A percentile compares a stretch with the other conserved stretches of the same genome.
phyloP scores from a whole-genome alignment of 2,329 filamentous ascomycete genomes.

The Aspergillus proliferans region DNA sequence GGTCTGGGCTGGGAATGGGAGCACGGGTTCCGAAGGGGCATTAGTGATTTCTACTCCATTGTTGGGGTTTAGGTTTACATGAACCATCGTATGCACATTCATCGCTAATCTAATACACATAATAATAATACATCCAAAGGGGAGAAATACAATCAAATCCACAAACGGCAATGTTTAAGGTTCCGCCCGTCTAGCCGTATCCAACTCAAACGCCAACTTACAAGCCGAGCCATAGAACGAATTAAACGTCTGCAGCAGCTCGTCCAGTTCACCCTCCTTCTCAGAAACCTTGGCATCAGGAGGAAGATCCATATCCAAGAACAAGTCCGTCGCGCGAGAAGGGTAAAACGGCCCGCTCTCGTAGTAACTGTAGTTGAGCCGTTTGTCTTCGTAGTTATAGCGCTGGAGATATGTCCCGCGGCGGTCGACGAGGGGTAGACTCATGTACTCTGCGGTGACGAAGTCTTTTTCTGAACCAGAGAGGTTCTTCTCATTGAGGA shows the following conservation, averaged over 20 bases:
- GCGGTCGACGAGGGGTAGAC: constrained; percentile 26
- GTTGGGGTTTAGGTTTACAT: too few species aligned
- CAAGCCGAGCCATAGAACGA: constrained; percentile 33
- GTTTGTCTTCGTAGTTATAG: constrained; percentile 28
- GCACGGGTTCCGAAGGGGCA: too few species aligned
- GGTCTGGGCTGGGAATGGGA: too few species aligned
- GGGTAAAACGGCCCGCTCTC: constrained; percentile 29
- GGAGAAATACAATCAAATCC: neutral
- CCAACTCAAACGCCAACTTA: constrained; percentile 32
- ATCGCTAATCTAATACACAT: neutral
- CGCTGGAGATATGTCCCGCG: constrained; percentile 20
- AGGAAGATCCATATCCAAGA: constrained; percentile 22
- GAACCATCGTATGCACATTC: too few species aligned
- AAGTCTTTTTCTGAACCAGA: neutral
- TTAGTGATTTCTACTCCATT: too few species aligned
- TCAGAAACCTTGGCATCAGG: constrained; percentile 1
- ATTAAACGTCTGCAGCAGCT: constrained; percentile 23
- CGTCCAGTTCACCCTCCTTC: constrained; percentile 2
- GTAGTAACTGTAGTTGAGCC: constrained; percentile 26
- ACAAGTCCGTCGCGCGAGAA: constrained; percentile 24
- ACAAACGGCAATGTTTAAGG: neutral
- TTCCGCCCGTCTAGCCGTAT: constrained; percentile 10
- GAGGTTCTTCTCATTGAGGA: constrained; percentile 10
- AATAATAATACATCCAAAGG: neutral
- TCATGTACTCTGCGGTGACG: constrained; percentile 28